Conservation (phyloP, 306 rosid species). For the Hippophae gyantsensis region DNA sequence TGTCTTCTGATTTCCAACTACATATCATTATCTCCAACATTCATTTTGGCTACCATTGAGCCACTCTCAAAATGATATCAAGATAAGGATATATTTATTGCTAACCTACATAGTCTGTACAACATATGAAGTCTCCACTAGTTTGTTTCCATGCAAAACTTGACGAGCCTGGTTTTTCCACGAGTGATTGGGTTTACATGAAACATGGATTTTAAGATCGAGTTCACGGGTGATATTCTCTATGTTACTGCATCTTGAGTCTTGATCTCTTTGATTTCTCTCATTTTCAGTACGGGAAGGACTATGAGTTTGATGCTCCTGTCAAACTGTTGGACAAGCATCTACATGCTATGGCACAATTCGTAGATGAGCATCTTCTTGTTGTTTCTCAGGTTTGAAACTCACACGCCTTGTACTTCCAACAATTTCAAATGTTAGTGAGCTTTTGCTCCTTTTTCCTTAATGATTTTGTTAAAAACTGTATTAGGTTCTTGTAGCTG, state of each 20-base stretch:
- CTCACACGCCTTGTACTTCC: neutral
- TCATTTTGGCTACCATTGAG: too few relatives aligned
- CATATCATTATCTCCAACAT: too few relatives aligned
- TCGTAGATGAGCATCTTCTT: constrained; percentile 63
- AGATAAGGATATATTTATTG: too few relatives aligned
- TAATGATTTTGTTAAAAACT: constrained; percentile 10
- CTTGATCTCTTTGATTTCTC: constrained; percentile 2
- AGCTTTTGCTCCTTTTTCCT: constrained; percentile 5
- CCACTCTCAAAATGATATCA: too few relatives aligned
- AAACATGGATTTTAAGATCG: neutral
- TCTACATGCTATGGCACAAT: constrained; percentile 62
- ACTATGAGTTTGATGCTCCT: constrained; percentile 67
- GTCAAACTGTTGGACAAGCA: constrained; percentile 78
- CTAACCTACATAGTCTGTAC: too few relatives aligned
- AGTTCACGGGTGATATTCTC: neutral
- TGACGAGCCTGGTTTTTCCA: too few relatives aligned
- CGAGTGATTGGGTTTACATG: too few relatives aligned
- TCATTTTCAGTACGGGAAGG: constrained; percentile 64
- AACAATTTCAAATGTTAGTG: constrained; percentile 1
- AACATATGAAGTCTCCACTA: too few relatives aligned
- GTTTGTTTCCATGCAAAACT: too few relatives aligned
- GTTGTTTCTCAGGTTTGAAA: constrained; percentile 63
- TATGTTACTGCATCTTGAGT: neutral
- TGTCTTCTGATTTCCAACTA: neutral
- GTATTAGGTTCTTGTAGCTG: constrained; percentile 73